These are phyloP conservation scores for Carex littledalei DNA, from an alignment of 176 grass and related monocot genomes.

Conservation along the genomic window DNA sequence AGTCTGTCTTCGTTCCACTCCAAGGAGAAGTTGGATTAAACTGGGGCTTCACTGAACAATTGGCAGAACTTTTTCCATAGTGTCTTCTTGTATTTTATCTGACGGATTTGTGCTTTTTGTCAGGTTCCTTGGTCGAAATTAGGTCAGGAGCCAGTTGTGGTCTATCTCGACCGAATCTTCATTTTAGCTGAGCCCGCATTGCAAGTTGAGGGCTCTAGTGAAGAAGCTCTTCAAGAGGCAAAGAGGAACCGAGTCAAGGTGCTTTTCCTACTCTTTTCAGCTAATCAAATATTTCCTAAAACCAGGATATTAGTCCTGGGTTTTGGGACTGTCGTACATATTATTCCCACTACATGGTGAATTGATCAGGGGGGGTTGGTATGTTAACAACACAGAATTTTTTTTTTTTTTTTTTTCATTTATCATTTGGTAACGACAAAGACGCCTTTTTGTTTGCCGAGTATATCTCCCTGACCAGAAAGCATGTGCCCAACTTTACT, in stretches of 20 bases:
- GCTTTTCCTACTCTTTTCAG: background rate
- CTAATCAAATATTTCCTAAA: background rate
- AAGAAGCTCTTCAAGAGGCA: slow-evolving; percentile 93
- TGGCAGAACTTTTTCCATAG: background rate
- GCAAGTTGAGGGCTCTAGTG: slow-evolving; percentile 85
- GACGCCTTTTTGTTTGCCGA: background rate
- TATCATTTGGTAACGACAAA: background rate
- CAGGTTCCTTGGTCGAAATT: slow-evolving; percentile 97
- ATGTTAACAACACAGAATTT: background rate
- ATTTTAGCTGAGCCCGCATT: slow-evolving; percentile 92
- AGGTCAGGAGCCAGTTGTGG: slow-evolving; percentile 92
- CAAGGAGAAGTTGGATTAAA: background rate
- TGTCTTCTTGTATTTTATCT: slow-evolving; percentile 9
- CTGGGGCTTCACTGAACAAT: background rate
- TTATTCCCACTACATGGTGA: background rate
- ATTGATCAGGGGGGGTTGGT: background rate
- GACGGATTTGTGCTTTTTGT: slow-evolving; percentile 28
- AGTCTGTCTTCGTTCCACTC: background rate
- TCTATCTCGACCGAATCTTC: slow-evolving; percentile 97
- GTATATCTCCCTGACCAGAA: background rate
- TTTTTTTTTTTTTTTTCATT: background rate
- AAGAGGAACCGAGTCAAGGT: slow-evolving; percentile 84
- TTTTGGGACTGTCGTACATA: background rate
- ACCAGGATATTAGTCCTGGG: background rate
- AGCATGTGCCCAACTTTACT: background rate